Evolutionary conservation across 2,329 filamentous ascomycete genomes (phyloP), one percentile per base, ranked within the genome.

Genomic region (Nothophaeocryptopus gaeumannii): DNA sequence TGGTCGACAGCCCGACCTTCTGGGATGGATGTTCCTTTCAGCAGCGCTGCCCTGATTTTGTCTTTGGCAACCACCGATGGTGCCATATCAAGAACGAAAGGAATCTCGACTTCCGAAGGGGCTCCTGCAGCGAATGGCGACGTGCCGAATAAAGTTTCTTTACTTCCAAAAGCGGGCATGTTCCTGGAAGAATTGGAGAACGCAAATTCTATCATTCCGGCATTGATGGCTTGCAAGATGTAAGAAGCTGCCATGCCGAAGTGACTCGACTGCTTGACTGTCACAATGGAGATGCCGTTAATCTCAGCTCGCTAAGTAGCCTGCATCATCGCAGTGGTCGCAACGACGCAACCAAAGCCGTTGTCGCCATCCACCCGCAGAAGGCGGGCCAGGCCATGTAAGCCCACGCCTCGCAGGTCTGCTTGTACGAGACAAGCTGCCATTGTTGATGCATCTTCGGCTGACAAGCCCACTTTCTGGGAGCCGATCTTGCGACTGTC

Each of bases 171-270:
- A 0, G 79, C 81, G 0, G 86, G 85, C 47, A 89, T 70, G 1
- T 85, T 85, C 0, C 85, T 85, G 26, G 81, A 85, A 12, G 68
- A 77, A 16, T 82, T 84, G 39, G 76, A 80, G 45, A 78, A 80
- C 32, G 80, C 80, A 2, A 77, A 67, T 12, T 79, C 82, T 64
- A 82, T 82, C 62, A 78, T 79, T 2, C 72, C 74, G 1, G 79
- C 82, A 47, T 90, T 84, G 10, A 89, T 67, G 0, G 86, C 88
- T 68, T 88, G 83, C 64, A 88, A 83, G 9, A 89, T 85, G 1
- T 89, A 64, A 84, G 86, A 90, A 0, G 87, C 87, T 2, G 78
- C 79, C 87, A 91, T 91, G 46, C 88, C 88, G 60, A 86, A 90
- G 67, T 91, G 86, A 59, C 90, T 90, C 31, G 83, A 87, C 67